Base-by-base conservation (phyloP, 2,329 filamentous ascomycete species). In the Fusarium sp. region DNA sequence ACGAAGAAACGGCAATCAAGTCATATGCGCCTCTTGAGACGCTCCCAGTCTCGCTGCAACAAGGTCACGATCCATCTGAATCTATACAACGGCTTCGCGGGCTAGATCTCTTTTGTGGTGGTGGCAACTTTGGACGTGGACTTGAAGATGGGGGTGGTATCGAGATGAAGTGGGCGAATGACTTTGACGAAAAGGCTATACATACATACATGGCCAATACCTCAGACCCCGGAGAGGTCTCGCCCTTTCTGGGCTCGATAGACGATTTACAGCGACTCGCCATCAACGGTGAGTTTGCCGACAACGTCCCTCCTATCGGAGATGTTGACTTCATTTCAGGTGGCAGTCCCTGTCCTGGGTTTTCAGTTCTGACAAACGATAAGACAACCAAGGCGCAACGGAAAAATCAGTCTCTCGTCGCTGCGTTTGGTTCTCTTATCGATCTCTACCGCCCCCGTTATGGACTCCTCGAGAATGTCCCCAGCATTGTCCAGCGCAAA, bases 281-380 rank as follows among this genome's bases (percentile, higher is more conserved):
- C 0, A 80, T 94, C 2, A 56, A 78, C 5, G 90, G 87, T 0
- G 74, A 80, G 6, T 80, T 79, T n/a, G 74, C 79, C 1, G 62
- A 72, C 1, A 76, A 80, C 0, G 82, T 92, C 6, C 89, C 90
- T 0, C 71, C 68, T 1, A 82, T 90, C 1, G 91, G 90, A 1
- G 81, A 89, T 1, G 86, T 95, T 0, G 86, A 92, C 13, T 84
- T 93, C 30, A 87, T 95, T 10, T 86, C 86, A 2, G 92, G 87
- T 2, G 93, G 93, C 0, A 92, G 88, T 51, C 93, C 93, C 0
- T 96, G 93, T 68, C 91, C 90, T 17, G 92, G 91, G 0, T 96
- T 93, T 71, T 94, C 91, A 0, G 54, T 68, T 0, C 76, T 92
- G 1, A 94, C 94, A 7, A 70, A 69, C 0, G 77, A 89, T 69